A percentile compares a stretch with the other conserved stretches of the same genome.
Conservation (phyloP, 1,139 yeast species). For the Lodderomyces jiufengensis region DNA sequence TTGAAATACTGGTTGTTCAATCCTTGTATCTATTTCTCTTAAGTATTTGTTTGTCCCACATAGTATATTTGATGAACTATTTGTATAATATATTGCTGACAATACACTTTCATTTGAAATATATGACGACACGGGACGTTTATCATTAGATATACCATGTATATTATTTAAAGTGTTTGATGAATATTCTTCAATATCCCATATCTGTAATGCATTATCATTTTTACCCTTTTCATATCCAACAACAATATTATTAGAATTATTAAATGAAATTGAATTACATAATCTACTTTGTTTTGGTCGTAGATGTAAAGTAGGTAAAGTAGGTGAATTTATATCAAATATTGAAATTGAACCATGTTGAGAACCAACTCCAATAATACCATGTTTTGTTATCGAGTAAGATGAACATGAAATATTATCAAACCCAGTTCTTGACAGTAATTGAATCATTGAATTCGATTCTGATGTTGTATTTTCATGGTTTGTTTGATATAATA, state of each 20-base stretch:
- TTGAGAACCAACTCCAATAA: slow-evolving; percentile 70
- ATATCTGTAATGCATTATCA: slow-evolving; percentile 73
- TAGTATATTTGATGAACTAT: slow-evolving; percentile 52
- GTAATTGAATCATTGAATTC: slow-evolving; percentile 43
- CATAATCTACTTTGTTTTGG: slow-evolving; percentile 75
- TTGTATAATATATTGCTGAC: slow-evolving; percentile 65
- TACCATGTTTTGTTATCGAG: slow-evolving; percentile 52
- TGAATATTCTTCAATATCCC: slow-evolving; percentile 68
- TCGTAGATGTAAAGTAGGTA: slow-evolving; percentile 45
- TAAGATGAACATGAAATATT: slow-evolving; percentile 71
- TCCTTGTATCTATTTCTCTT: slow-evolving; percentile 73
- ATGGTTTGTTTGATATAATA: slow-evolving; percentile 54
- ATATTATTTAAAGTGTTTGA: slow-evolving; percentile 28
- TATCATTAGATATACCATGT: slow-evolving; percentile 39
- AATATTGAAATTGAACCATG: slow-evolving; percentile 66
- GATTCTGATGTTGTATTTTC: slow-evolving; percentile 34
- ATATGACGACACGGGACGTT: slow-evolving; percentile 56
- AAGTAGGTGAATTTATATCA: slow-evolving; percentile 45
- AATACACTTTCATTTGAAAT: slow-evolving; percentile 73
- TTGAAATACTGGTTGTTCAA: slow-evolving; percentile 68
- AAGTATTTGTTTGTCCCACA: slow-evolving; percentile 78
- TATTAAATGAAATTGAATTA: slow-evolving; percentile 68
- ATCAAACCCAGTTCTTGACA: slow-evolving; percentile 62
- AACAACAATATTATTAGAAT: slow-evolving; percentile 63
- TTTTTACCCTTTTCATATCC: slow-evolving; percentile 80